A percentile compares a stretch with the other conserved stretches of the same genome.
Conservation (phyloP, 2,329 filamentous ascomycete genomes). For the Aspergillus novoparasiticus region DNA sequence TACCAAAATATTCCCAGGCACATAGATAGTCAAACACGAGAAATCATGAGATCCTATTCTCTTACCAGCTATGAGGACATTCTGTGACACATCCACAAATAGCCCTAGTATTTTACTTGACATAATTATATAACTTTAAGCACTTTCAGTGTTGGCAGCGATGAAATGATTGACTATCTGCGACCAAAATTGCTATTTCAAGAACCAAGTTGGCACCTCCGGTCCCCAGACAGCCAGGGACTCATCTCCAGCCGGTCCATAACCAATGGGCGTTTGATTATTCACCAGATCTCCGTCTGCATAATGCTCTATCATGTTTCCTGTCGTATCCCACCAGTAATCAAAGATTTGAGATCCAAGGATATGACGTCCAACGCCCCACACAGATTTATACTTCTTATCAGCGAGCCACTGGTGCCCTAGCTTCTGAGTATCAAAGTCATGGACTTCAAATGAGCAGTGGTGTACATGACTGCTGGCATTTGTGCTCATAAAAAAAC, state of each 20-base stretch:
- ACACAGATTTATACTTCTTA: slow-evolving; percentile 44
- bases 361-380: slow-evolving; percentile 21
- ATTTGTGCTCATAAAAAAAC: slow-evolving; percentile 51
- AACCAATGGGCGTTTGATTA: slow-evolving; percentile 35
- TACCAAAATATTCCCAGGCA: too few relatives aligned
- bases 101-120: too few relatives aligned
- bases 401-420: slow-evolving; percentile 55
- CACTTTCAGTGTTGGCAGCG: too few relatives aligned
- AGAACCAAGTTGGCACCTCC: slow-evolving; percentile 27
- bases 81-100: too few relatives aligned
- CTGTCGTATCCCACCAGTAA: slow-evolving; percentile 21
- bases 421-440: slow-evolving; percentile 55
- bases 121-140: too few relatives aligned
- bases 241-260: slow-evolving; percentile 35
- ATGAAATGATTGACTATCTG: too few relatives aligned
- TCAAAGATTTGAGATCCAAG: slow-evolving; percentile 22
- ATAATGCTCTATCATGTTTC: slow-evolving; percentile 22
- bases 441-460: slow-evolving; percentile 54
- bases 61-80: too few relatives aligned
- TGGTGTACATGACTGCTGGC: slow-evolving; percentile 50
- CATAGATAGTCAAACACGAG: too few relatives aligned
- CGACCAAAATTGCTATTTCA: too few relatives aligned
- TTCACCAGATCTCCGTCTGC: slow-evolving; percentile 20
- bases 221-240: slow-evolving; percentile 40
- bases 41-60: too few relatives aligned